Evolutionary conservation across 768 basidiomycete species (phyloP), one percentile per base, ranked within the genome.

Genomic region (Strobilomyces dryophilus): DNA sequence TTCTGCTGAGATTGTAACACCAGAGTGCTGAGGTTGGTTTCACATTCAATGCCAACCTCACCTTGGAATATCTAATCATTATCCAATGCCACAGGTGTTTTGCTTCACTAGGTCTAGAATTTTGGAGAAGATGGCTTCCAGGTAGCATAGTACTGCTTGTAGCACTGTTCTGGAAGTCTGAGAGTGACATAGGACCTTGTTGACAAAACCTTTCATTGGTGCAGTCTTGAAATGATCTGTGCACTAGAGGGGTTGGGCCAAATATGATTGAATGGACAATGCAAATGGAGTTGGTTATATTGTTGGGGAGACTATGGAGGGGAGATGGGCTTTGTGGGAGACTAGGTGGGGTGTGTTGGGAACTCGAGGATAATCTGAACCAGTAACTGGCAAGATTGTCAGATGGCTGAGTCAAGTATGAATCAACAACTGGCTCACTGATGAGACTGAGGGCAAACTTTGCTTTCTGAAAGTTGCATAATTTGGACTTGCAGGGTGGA

Each of bases 131-230:
- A 92, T 78, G 5, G 87, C 90, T 68, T 92, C 90, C 12, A 95
- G 73, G 65, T 94, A 95, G 66, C 92, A 92, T 0, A 92, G 72
- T 0, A 92, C 92, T 0, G 91, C 89, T 66, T 95, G 92, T 8
- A 95, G 77, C 4, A 92, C 89, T 41, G 79, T 82, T 40, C 85
- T 87, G 5, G 89, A 88, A 0, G 92, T 94, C 45, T 89, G 80
- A 12, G 90, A 93, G 35, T 92, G 86, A 47, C 89, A 80, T 12
- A 95, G 78, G 8, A 94, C 87, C 71, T 95, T 91, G 65, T 91
- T 87, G 27, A 95, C 89, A 62, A 95, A 95, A 5, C 79, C 76
- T 58, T 80, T 84, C 57, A 91, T 78, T 8, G 87, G 84, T 9
- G 82, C 72, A 17, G 82, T 65, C 45, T 75, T 73, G 56, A 65